Conservation (phyloP, 2,329 filamentous ascomycete genomes). For the Chaetomium strumarium region DNA sequence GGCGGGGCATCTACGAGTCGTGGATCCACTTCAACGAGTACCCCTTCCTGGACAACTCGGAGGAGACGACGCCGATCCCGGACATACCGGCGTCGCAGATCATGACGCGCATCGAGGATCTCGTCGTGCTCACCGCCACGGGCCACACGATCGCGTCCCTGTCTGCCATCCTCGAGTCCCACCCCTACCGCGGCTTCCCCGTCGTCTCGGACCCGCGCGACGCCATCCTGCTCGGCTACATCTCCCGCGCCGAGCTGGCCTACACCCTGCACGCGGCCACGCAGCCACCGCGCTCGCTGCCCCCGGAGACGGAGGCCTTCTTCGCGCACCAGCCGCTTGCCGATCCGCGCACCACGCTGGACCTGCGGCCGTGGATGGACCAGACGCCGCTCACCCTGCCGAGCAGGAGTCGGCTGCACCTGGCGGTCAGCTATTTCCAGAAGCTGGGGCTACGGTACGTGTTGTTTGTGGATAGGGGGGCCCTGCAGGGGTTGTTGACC, state of each 20-base stretch:
- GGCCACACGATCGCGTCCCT: conserved; percentile 81
- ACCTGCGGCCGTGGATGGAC: conserved; percentile 97
- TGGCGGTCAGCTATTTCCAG: conserved; percentile 92
- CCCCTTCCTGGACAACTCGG: conserved; percentile 88
- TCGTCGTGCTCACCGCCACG: conserved; percentile 79
- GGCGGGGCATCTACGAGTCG: conserved; percentile 89
- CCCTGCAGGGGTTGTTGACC: conserved; percentile 77
- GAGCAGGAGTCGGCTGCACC: conserved; percentile 66
- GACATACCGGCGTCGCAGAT: conserved; percentile 81
- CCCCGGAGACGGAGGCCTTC: conserved; percentile 69
- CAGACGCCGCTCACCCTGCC: conserved; percentile 92
- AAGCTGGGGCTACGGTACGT: conserved; percentile 88
- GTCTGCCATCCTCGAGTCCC: conserved; percentile 61
- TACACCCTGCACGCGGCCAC: conserved; percentile 68
- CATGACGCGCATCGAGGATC: conserved; percentile 89
- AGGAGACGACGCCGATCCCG: conserved; percentile 62
- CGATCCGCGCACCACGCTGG: conserved; percentile 71
- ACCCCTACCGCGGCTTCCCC: conserved; percentile 85
- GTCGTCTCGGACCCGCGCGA: conserved; percentile 74
- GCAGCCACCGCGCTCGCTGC: conserved; percentile 51
- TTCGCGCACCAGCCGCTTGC: conserved; percentile 80
- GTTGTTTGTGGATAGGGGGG: conserved; percentile 76
- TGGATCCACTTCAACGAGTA: conserved; percentile 98
- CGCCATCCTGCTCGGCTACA: conserved; percentile 82
- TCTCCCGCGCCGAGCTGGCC: conserved; percentile 81